Evolutionary conservation across 257 asterid species (phyloP).

Genomic region (Thymus mandschuricus): DNA sequence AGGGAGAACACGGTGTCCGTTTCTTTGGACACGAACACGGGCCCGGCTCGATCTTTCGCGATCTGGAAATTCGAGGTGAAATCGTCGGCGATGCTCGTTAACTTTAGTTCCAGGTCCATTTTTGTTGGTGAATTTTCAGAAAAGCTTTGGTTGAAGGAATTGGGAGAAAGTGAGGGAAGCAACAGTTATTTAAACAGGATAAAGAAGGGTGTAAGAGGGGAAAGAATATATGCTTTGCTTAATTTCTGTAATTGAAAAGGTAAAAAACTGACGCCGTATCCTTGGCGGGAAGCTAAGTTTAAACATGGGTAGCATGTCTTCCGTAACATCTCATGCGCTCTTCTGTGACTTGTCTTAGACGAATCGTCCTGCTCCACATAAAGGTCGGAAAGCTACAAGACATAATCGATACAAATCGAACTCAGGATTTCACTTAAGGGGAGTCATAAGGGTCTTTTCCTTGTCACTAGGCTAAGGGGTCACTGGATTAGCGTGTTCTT

Average conservation of each 20-base stretch:
- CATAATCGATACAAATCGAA: too few species aligned
- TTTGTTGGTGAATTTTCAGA: not conserved
- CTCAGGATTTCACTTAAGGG: too few species aligned
- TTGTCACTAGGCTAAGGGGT: too few species aligned
- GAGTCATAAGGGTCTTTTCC: too few species aligned
- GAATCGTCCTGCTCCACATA: too few species aligned
- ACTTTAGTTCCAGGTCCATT: conserved; percentile 66
- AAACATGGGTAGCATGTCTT: not conserved
- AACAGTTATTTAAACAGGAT: not conserved
- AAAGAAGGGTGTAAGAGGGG: conserved; percentile 12
- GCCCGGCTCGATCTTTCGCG: conserved; percentile 54
- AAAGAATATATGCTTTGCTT: conserved; percentile 76
- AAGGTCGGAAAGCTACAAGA: too few species aligned
- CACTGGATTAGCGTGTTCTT: too few species aligned
- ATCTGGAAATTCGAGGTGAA: conserved; percentile 51
- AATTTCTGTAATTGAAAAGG: conserved; percentile 13
- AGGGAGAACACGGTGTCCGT: conserved; percentile 69
- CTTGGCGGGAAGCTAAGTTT: conserved; percentile 21
- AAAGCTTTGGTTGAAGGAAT: conserved; percentile 14
- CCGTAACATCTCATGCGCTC: not conserved
- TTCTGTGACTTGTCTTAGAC: too few species aligned
- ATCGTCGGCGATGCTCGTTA: conserved; percentile 54
- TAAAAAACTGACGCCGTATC: not conserved
- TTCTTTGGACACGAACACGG: conserved; percentile 65
- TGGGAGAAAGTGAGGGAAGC: not conserved